Evolutionary conservation across 192 early-diverging fungal species (phyloP).

Genomic region (Coemansia sp.): DNA sequence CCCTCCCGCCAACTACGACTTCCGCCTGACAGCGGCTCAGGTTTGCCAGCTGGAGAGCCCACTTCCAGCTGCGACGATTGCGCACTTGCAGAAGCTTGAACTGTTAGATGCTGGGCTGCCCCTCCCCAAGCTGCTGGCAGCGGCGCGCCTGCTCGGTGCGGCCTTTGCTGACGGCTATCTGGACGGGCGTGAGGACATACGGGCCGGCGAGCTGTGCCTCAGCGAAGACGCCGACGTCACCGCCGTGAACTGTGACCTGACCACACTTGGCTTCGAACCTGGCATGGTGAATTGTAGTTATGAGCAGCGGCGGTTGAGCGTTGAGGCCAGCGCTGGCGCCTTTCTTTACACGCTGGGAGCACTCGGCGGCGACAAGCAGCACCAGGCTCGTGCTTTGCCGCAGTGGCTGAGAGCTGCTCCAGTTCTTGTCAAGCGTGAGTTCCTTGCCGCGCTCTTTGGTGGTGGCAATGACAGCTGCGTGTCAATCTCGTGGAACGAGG

Average conservation of each 20-base stretch:
- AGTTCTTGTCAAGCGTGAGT: slow-evolving; percentile 25
- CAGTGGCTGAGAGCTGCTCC: slow-evolving; percentile 23
- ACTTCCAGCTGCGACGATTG: not conserved
- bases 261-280: slow-evolving; percentile 17
- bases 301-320: not conserved
- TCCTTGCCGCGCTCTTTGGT: slow-evolving; percentile 21
- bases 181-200: not conserved
- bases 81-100: slow-evolving; percentile 11
- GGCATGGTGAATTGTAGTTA: not conserved
- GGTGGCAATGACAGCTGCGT: not conserved
- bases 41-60: not conserved
- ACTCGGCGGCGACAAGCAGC: not conserved
- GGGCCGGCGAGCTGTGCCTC: slow-evolving; percentile 7
- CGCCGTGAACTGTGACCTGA: slow-evolving; percentile 21
- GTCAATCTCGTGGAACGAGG: slow-evolving; percentile 6
- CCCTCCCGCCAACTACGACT: slow-evolving; percentile 3
- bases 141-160: slow-evolving; percentile 19
- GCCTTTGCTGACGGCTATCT: not conserved
- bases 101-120: slow-evolving; percentile 22
- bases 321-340: not conserved
- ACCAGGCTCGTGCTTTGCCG: not conserved
- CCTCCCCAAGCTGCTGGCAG: slow-evolving; percentile 21
- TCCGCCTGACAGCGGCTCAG: slow-evolving; percentile 2
- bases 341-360: slow-evolving; percentile 12
- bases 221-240: slow-evolving; percentile 15